Evolutionary conservation across 2,329 filamentous ascomycete genomes (phyloP), one percentile per base, ranked within the genome.

Genomic region (Paracoccidioides brasiliensis): DNA sequence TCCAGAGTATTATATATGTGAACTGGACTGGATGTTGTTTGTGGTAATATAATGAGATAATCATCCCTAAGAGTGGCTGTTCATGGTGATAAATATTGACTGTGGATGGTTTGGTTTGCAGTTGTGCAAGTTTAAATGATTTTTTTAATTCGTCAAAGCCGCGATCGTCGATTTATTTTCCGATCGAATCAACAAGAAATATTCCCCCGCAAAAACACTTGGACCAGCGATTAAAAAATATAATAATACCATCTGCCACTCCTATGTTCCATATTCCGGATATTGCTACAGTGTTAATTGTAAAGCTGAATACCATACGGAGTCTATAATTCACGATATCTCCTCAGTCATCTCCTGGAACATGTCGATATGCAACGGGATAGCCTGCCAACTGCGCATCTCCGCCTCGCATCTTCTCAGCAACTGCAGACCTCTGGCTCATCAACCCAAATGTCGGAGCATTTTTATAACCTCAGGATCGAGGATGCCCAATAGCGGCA

Each of bases 331-430:
- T 30, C 35, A 7, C 8, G 15, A 4, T 3, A 15, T 15, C 14
- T 44, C 9, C 1, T 10, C 42, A 30, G 35, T 10, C 14, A 22
- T 45, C 22, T 32, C 9, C 15, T 8, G 4, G 14, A 35, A 42
- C 52, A 55, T 55, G 54, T 55, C 54, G 48, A 22, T 55, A 51
- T 55, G 48, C 35, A 51, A 40, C 38, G 48, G 45, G 4, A 55
- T 55, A 45, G 14, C 45, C 54, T 48, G 49, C 41, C 54, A 52
- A 33, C 14, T 55, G 6, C 46, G 28, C 33, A 45, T 42, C 40
- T 52, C 48, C 40, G 48, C 48, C 22, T 35, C 53, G 5, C 54
- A 55, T 43, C 7, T 51, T 38, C 37, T 43, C 53, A 43, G 32
- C 44, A 42, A n/a, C 28, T 30, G 37, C 45, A 22, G 22, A 22